These are phyloP conservation scores for Eutrema yunnanense DNA, from an alignment of 345 rosid species.

Conservation along the genomic window DNA sequence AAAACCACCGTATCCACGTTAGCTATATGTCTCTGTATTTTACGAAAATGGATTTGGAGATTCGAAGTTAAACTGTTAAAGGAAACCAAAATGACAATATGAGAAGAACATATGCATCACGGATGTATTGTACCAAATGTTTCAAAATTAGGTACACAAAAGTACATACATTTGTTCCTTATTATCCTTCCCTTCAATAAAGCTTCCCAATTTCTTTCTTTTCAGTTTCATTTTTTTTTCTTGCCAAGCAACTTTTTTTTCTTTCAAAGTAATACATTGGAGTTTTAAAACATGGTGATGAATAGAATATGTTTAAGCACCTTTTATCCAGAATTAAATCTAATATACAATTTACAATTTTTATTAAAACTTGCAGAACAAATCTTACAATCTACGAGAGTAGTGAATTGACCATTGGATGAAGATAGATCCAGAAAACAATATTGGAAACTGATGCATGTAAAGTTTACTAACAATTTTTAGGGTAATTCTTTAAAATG, in stretches of 20 bases:
- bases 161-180: conserved; percentile 24
- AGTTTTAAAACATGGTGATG: not conserved
- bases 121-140: conserved; percentile 22
- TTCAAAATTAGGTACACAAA: conserved; percentile 29
- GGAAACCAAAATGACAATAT: not conserved
- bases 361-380: not conserved
- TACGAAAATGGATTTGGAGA: not conserved
- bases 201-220: conserved; percentile 15
- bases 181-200: conserved; percentile 4
- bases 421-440: no score
- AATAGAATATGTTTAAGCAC: not conserved
- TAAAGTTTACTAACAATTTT: no score
- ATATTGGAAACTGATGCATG: no score
- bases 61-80: not conserved
- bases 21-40: conserved; percentile 1
- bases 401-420: not conserved
- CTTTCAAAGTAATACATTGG: not conserved
- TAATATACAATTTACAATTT: not conserved
- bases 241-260: not conserved
- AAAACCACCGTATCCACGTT: not conserved
- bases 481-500: no score
- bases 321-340: not conserved
- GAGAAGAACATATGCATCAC: conserved; percentile 12
- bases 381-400: not conserved
- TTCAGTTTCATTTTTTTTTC: not conserved